Evolutionary conservation across 768 basidiomycete species (phyloP), one percentile per base, ranked within the genome.

Genomic region (Psilocybe cubensis): DNA sequence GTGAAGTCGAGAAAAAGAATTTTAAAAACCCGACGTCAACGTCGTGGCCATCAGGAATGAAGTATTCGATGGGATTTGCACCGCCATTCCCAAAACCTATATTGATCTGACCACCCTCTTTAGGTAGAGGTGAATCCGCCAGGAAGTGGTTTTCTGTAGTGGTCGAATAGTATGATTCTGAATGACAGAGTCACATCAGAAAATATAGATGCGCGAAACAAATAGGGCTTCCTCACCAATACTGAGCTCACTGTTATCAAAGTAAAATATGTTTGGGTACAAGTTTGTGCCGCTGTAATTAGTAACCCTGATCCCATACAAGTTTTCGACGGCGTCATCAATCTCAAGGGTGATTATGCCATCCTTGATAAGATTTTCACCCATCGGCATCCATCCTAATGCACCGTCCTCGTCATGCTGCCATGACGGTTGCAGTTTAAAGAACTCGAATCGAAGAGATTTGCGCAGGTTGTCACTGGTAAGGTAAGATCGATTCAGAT

Each of bases 21-120:
- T 76, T 76, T 11, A 77, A 47, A 51, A 68, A 75, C 11, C 74
- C 72, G 12, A 76, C 68, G 44, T 78, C 76, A 17, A 74, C 31
- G 21, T 68, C 20, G 53, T 40, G 25, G 70, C 44, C 53, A 11
- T 54, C 53, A 17, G 53, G 53, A 11, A 54, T 56, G 28, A 44
- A 63, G 56, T 59, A 75, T 0, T 44, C 11, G 45, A 61, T 68
- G 2, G 73, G 67, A 5, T 51, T 20, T 2, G 54, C 52, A n/a
- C 67, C 73, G 21, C 56, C 65, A 1, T 59, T 18, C 3, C 74
- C 72, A 38, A 71, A 76, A 4, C 76, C 77, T 10, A 78, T 65
- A 1, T 70, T 68, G 17, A 75, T 53, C 5, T 29, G 43, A 8
- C 49, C 29, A 24, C 21, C 52, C 3, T 56, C 9, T 20, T 50